Base-by-base conservation (phyloP, 768 basidiomycete species). In the Pulveroboletus sp. region DNA sequence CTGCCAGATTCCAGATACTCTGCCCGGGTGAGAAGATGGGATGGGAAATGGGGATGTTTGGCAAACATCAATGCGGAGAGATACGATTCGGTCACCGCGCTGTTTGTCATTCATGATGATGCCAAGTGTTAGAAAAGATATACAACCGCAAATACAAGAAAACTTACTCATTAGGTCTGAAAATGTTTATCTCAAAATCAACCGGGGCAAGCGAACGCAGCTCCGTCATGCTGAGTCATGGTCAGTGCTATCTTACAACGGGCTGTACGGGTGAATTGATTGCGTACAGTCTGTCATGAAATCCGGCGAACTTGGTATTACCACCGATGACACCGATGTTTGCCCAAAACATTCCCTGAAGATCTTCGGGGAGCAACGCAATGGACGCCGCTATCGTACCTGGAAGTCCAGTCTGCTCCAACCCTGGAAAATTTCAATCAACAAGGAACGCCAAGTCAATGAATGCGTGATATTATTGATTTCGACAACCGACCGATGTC, bases 271-370 rank as follows among this genome's bases (percentile, higher is more conserved):
- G 37, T 43, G 49, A 54, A 50, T 33, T 17, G 40, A 57, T 42
- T 33, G 67, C 88, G 66, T 67, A 95, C 93, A 97, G 68, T 71
- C 94, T 72, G 45, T 76, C 69, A 18, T 77, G 76, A 58, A 97
- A 86, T 6, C 86, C 88, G 38, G 81, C 74, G 57, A 93, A 82
- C 58, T 79, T 80, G 14, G 82, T 81, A 66, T 80, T 86, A 13
- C 94, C 94, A 43, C 94, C 94, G 60, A 93, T 81, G 55, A 95
- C 70, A 11, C 88, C 89, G 53, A 98, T 93, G 66, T 97, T 91
- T 31, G 83, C 82, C 93, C 93, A 98, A 69, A 93, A 96, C 86
- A 98, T 82, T 31, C 91, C 93, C 57, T 84, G 89, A 24, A 94
- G 59, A 59, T 94, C 91, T 44, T 76, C 72, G 0, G 91, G 90